Base-by-base conservation (phyloP, 1,139 yeast species). In the Blastobotrys ciferrii region DNA sequence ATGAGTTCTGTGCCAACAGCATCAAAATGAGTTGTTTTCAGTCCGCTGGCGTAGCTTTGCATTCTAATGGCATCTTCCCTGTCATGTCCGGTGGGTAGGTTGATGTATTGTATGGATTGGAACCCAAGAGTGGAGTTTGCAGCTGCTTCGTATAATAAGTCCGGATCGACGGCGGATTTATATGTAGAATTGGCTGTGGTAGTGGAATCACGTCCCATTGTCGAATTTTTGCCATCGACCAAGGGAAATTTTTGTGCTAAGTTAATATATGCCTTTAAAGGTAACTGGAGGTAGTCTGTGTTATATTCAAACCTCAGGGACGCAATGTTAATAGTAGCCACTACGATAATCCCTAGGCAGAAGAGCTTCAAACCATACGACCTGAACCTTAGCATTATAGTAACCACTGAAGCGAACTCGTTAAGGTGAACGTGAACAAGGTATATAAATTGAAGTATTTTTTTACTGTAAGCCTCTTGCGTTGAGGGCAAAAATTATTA, bases 91-190 rank as follows among this genome's bases (percentile, higher is more conserved):
- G 11, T 9, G n/a, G 11, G 25, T 5, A 36, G 28, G 14, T 36
- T 36, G 40, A 36, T 36, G 14, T 36, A 36, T 19, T 36, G 40
- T 7, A 36, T 36, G 19, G 40, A 36, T 36, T 36, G 28, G 14
- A 36, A 36, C 19, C 40, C 40, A 3, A 36, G n/a, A 7, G 40
- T 36, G 4, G 25, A 5, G 12, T 36, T 36, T 3, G 15, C 40
- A 3, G 40, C 40, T n/a, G 40, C 40, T 13, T 5, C 40, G 18
- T 18, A 36, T 5, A 36, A n/a, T 14, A 23, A 6, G 14, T 18
- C 28, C 15, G 17, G 28, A n/a, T 31, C 33, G 9, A 25, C 30
- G 6, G 6, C 30, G n/a, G n/a, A n/a, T n/a, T n/a, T n/a, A n/a
- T n/a, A n/a, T 7, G 30, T 25, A 11, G 30, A 25, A 11, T 25